phyloP scores from a whole-genome alignment of 768 basidiomycete species.

The Phanerodontia chrysosporium region DNA sequence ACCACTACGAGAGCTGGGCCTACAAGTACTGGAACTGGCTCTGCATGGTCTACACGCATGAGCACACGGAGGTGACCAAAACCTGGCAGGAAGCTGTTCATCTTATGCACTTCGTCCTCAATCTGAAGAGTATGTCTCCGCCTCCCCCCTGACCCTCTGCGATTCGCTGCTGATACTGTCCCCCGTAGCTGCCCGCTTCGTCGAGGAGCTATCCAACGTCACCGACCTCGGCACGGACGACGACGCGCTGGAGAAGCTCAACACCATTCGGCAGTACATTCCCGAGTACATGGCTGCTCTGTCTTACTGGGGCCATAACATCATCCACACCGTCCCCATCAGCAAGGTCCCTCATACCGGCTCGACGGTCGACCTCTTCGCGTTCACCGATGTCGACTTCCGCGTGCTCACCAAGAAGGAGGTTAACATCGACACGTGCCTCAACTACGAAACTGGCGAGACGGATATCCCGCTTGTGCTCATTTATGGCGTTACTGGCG shows the following conservation, averaged over 20 bases:
- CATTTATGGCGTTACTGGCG: slow-evolving; percentile 13
- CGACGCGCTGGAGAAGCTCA: background rate
- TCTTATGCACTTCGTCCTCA: background rate
- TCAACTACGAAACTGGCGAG: background rate
- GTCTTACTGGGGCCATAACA: slow-evolving; percentile 11
- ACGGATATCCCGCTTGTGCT: slow-evolving; percentile 2
- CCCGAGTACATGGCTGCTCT: slow-evolving; percentile 9
- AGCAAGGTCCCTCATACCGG: background rate
- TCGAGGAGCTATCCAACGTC: slow-evolving; percentile 16
- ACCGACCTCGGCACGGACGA: slow-evolving; percentile 4
- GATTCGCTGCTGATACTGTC: background rate
- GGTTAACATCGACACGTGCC: background rate
- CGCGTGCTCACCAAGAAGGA: slow-evolving; percentile 3
- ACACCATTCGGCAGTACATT: slow-evolving; percentile 12
- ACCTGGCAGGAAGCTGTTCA: background rate
- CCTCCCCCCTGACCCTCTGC: slow-evolving; percentile 7
- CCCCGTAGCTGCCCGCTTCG: slow-evolving; percentile 7
- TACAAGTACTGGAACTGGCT: background rate
- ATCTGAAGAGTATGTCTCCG: background rate
- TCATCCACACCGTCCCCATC: slow-evolving; percentile 18
- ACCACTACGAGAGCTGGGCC: background rate
- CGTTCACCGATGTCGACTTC: slow-evolving; percentile 8
- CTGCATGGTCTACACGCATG: background rate
- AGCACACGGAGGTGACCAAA: background rate
- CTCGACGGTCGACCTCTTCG: background rate